These are phyloP conservation scores for Dendrostoma leiphaemia DNA, from an alignment of 2,329 filamentous ascomycete species.

Conservation along the genomic window DNA sequence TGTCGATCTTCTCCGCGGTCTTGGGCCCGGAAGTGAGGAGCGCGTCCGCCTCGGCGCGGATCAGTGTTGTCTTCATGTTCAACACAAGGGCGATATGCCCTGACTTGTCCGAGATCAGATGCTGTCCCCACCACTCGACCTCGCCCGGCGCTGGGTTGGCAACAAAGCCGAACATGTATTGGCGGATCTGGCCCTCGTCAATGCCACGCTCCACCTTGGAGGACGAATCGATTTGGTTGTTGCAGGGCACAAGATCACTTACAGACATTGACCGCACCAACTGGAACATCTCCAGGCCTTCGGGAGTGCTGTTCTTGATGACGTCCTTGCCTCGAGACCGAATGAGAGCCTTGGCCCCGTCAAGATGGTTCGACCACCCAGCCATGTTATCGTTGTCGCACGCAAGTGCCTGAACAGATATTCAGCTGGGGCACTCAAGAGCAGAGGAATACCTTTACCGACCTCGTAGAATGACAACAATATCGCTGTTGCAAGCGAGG, in stretches of 20 bases:
- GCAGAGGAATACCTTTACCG: no score
- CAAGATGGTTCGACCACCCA: slow-evolving; percentile 23
- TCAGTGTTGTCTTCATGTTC: slow-evolving; percentile 25
- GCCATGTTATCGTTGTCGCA: slow-evolving; percentile 20
- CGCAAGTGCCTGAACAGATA: slow-evolving; percentile 13
- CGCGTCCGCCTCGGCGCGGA: slow-evolving; percentile 24
- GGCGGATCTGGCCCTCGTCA: slow-evolving; percentile 24
- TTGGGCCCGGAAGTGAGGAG: slow-evolving; percentile 18
- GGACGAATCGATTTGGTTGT: background rate
- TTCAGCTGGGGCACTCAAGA: no score
- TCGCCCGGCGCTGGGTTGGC: slow-evolving; percentile 22
- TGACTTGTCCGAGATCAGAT: slow-evolving; percentile 21
- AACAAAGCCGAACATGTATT: slow-evolving; percentile 24
- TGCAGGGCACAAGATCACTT: background rate
- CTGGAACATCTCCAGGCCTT: slow-evolving; percentile 25
- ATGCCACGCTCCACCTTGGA: no score
- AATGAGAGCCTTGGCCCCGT: slow-evolving; percentile 23
- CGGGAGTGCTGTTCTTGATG: slow-evolving; percentile 13
- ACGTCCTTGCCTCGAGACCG: slow-evolving; percentile 20
- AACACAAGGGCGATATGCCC: slow-evolving; percentile 24
- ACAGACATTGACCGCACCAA: slow-evolving; percentile 24
- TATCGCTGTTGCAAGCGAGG: slow-evolving; percentile 22
- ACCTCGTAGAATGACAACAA: slow-evolving; percentile 26
- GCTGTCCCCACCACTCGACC: slow-evolving; percentile 24
- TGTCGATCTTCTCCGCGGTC: slow-evolving; percentile 23